Conservation (phyloP, 2,329 filamentous ascomycete species). For the Hypocrella siamensis region DNA sequence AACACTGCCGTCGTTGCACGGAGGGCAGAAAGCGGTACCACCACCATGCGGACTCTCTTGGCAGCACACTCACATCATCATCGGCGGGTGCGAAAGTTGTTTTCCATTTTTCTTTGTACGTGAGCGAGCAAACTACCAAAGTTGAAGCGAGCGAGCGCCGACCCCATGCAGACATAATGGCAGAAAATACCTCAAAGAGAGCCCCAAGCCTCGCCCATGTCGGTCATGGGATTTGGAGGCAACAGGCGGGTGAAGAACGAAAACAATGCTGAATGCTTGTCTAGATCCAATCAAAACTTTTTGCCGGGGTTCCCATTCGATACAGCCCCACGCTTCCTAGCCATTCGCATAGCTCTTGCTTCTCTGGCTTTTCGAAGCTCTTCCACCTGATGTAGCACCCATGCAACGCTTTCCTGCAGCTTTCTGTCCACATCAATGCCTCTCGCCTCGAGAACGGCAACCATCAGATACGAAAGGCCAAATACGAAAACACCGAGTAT, state of each 20-base stretch:
- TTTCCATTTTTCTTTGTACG: too few relatives aligned
- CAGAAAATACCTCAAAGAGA: too few relatives aligned
- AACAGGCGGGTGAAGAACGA: constrained; percentile 1
- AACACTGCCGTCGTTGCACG: too few relatives aligned
- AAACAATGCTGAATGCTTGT: constrained; percentile 1
- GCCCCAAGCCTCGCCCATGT: too few relatives aligned
- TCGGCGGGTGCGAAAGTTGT: too few relatives aligned
- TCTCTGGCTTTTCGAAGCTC: constrained; percentile 1
- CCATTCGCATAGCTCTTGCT: background rate
- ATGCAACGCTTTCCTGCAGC: constrained; percentile 8
- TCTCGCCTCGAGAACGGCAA: constrained; percentile 9
- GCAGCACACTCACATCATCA: too few relatives aligned
- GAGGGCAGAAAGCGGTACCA: too few relatives aligned
- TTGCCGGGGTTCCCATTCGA: constrained; percentile 7
- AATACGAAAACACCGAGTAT: constrained; percentile 34
- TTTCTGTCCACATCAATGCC: constrained; percentile 20
- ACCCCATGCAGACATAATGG: too few relatives aligned
- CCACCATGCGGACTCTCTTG: too few relatives aligned
- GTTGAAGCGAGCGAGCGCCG: too few relatives aligned
- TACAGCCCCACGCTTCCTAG: constrained; percentile 1
- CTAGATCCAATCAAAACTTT: constrained; percentile 9
- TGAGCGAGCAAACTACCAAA: too few relatives aligned
- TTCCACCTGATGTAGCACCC: constrained; percentile 5
- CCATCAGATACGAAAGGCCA: constrained; percentile 10
- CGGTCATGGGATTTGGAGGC: too few relatives aligned